phyloP scores from a whole-genome alignment of 73 alveolate species.

The Halteria grandinella region DNA sequence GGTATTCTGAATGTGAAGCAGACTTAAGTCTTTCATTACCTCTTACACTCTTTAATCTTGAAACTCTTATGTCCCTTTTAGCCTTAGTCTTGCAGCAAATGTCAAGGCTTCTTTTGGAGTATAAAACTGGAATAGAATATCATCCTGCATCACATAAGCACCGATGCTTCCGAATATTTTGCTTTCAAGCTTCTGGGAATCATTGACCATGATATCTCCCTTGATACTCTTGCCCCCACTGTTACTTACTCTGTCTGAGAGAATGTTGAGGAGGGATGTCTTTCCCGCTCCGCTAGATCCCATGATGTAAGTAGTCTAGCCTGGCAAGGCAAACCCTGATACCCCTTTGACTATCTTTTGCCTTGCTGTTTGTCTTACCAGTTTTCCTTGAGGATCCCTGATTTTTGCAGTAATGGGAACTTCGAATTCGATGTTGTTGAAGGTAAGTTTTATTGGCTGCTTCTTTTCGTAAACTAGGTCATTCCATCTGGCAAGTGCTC shows the following conservation, averaged over 20 bases:
- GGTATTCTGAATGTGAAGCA: constrained; percentile 45
- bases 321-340: constrained; percentile 53
- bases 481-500: too few relatives aligned
- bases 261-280: constrained; percentile 46
- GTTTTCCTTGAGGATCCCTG: too few relatives aligned
- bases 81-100: constrained; percentile 55
- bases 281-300: constrained; percentile 74
- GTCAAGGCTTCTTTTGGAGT: constrained; percentile 69
- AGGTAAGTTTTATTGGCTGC: too few relatives aligned
- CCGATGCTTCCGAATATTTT: constrained; percentile 15
- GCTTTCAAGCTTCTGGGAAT: background rate
- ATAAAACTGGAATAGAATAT: constrained; percentile 61
- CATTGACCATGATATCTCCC: constrained; percentile 29
- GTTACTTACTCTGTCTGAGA: constrained; percentile 28
- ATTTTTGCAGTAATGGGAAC: too few relatives aligned
- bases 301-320: constrained; percentile 33
- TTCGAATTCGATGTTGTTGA: too few relatives aligned
- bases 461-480: too few relatives aligned
- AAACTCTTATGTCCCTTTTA: constrained; percentile 13
- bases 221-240: background rate
- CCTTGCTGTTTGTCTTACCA: background rate
- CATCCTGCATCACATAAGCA: constrained; percentile 73
- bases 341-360: background rate
- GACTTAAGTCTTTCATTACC: constrained; percentile 32
- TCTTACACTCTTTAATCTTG: constrained; percentile 49